phyloP scores from a whole-genome alignment of 2,329 filamentous ascomycete species.

The Hortaea werneckii region DNA sequence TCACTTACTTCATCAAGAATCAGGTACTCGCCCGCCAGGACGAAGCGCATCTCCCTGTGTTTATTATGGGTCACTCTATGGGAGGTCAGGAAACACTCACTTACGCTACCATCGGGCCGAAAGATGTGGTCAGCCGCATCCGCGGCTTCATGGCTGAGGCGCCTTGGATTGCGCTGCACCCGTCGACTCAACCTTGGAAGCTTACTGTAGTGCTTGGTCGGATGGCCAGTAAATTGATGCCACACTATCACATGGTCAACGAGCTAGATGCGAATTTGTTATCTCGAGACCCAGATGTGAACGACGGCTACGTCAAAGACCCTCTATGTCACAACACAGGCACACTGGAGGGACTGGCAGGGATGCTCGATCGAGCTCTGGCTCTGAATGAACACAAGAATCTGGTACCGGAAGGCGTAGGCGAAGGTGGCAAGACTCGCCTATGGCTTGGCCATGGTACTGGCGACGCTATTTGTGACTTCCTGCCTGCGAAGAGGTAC shows the following conservation, averaged over 20 bases:
- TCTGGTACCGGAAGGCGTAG: conserved; percentile 29
- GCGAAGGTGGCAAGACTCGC: conserved; percentile 48
- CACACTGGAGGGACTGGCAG: conserved; percentile 70
- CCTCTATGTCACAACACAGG: conserved; percentile 69
- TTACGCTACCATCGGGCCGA: conserved; percentile 39
- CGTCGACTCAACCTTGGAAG: conserved; percentile 51
- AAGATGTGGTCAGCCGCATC: conserved; percentile 48
- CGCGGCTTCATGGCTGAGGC: conserved; percentile 65
- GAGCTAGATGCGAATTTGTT: conserved; percentile 55
- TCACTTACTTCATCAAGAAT: conserved; percentile 61
- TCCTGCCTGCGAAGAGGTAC: conserved; percentile 53
- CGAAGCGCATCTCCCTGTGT: conserved; percentile 46
- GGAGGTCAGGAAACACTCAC: conserved; percentile 69
- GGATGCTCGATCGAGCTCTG: conserved; percentile 63
- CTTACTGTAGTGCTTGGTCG: conserved; percentile 57
- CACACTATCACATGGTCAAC: conserved; percentile 56
- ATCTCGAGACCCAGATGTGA: conserved; percentile 56
- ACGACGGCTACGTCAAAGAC: conserved; percentile 54
- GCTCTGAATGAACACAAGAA: conserved; percentile 49
- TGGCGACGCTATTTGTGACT: conserved; percentile 60
- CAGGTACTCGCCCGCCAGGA: conserved; percentile 22
- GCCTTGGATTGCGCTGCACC: conserved; percentile 68
- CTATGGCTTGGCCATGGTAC: conserved; percentile 66
- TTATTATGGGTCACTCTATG: conserved; percentile 87
- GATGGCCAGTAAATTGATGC: conserved; percentile 57